Conservation (phyloP, 1,139 yeast genomes). For the Meyerozyma smithsonii region DNA sequence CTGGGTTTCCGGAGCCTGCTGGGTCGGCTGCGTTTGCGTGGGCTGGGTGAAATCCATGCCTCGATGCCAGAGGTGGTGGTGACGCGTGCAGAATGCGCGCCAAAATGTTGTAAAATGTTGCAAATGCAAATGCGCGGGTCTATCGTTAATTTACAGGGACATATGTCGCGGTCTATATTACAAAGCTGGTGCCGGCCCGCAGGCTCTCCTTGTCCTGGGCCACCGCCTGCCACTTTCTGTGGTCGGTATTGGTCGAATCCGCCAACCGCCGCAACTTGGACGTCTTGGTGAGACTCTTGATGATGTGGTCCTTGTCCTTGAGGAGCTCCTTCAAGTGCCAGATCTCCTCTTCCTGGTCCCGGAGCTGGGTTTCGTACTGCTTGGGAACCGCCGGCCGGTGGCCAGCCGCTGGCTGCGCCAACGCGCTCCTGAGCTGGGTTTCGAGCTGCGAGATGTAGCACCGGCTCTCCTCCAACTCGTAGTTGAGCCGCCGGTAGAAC, state of each 20-base stretch:
- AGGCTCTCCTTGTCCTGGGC: not conserved
- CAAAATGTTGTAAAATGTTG: not conserved
- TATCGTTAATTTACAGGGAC: too few species aligned
- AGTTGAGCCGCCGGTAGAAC: constrained; percentile 36
- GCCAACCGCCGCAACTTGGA: constrained; percentile 47
- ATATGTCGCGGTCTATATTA: too few species aligned
- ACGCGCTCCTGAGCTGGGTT: constrained; percentile 37
- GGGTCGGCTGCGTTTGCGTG: constrained; percentile 67
- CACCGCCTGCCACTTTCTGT: not conserved
- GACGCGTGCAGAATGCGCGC: constrained; percentile 2
- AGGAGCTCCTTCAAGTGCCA: constrained; percentile 57
- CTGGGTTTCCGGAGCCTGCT: constrained; percentile 44
- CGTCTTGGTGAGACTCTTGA: constrained; percentile 65
- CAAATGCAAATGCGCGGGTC: too few species aligned
- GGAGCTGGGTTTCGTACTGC: constrained; percentile 25
- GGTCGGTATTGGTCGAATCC: constrained; percentile 20
- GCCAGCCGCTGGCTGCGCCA: constrained; percentile 5
- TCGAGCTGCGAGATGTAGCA: constrained; percentile 63
- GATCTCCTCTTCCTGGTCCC: constrained; percentile 70
- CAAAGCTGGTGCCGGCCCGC: not conserved
- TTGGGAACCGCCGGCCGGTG: constrained; percentile 7
- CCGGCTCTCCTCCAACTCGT: constrained; percentile 58
- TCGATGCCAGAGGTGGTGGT: not conserved
- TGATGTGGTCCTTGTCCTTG: constrained; percentile 70
- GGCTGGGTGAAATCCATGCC: constrained; percentile 37